Percentiles rank a stretch among this genome's conserved stretches.
phyloP scores from a whole-genome alignment of 768 basidiomycete species.

The Lentinus brumalis region DNA sequence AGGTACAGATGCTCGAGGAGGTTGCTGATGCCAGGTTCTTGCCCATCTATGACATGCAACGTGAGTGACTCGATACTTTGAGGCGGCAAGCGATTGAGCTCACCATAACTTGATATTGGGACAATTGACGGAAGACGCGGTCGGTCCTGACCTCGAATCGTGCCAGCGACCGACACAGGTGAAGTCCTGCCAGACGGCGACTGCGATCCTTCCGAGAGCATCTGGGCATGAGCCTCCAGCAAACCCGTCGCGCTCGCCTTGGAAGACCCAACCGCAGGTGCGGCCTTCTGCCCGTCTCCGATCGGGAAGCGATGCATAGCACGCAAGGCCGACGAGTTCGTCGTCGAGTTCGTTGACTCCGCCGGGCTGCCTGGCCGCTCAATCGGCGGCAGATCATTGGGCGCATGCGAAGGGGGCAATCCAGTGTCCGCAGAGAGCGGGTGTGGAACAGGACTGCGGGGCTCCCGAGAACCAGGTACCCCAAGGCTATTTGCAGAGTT shows the following conservation, averaged over 20 bases:
- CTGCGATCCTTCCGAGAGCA: slow-evolving; percentile 65
- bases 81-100: slow-evolving; percentile 16
- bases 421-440: slow-evolving; percentile 20
- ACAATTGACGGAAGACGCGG: slow-evolving; percentile 53
- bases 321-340: slow-evolving; percentile 59
- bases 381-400: slow-evolving; percentile 32
- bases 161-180: slow-evolving; percentile 65
- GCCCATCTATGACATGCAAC: slow-evolving; percentile 60
- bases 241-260: slow-evolving; percentile 82
- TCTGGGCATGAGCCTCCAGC: slow-evolving; percentile 73
- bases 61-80: neutral
- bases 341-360: slow-evolving; percentile 75
- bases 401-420: slow-evolving; percentile 18
- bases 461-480: slow-evolving; percentile 46
- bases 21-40: slow-evolving; percentile 87
- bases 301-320: slow-evolving; percentile 65
- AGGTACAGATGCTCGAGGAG: slow-evolving; percentile 88
- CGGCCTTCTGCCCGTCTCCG: slow-evolving; percentile 83
- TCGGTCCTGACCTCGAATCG: slow-evolving; percentile 49
- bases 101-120: slow-evolving; percentile 76
- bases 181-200: slow-evolving; percentile 79
- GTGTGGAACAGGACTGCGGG: slow-evolving; percentile 46
- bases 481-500: slow-evolving; percentile 67
- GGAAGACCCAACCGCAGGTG: slow-evolving; percentile 87
- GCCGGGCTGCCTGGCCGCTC: slow-evolving; percentile 80